These are phyloP conservation scores for Daldinia sp. DNA, from an alignment of 2,329 filamentous ascomycete species.

Conservation along the genomic window DNA sequence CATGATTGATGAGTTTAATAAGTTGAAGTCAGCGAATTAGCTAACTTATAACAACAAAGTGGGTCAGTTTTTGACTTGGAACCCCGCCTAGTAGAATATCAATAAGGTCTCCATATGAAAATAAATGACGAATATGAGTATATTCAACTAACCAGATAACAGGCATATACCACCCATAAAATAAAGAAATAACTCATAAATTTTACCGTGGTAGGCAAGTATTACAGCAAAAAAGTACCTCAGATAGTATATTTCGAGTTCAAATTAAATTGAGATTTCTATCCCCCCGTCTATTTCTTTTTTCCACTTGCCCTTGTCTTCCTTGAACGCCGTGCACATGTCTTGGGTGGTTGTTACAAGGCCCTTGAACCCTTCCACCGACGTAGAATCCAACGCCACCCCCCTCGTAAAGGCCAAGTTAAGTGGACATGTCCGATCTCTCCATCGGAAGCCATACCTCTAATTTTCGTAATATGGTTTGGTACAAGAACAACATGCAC, in stretches of 20 bases:
- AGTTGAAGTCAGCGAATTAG: background rate
- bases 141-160: background rate
- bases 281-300: slow-evolving; percentile 37
- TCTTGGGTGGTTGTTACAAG: slow-evolving; percentile 39
- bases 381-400: slow-evolving; percentile 1
- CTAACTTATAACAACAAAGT: background rate
- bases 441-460: slow-evolving; percentile 59
- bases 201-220: too few relatives aligned
- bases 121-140: background rate
- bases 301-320: slow-evolving; percentile 34
- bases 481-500: slow-evolving; percentile 96
- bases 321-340: slow-evolving; percentile 47
- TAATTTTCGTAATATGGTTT: slow-evolving; percentile 82
- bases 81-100: background rate
- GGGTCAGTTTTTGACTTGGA: background rate
- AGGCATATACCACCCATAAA: too few relatives aligned
- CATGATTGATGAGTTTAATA: background rate
- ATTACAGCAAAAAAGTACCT: too few relatives aligned
- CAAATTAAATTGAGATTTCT: slow-evolving; percentile 39
- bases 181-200: too few relatives aligned
- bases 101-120: background rate
- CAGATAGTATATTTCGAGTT: background rate
- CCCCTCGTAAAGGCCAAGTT: slow-evolving; percentile 10
- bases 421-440: slow-evolving; percentile 42
- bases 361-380: slow-evolving; percentile 9